Conservation (phyloP, 108 stramenopile species). For the Asterionellopsis glacialis region DNA sequence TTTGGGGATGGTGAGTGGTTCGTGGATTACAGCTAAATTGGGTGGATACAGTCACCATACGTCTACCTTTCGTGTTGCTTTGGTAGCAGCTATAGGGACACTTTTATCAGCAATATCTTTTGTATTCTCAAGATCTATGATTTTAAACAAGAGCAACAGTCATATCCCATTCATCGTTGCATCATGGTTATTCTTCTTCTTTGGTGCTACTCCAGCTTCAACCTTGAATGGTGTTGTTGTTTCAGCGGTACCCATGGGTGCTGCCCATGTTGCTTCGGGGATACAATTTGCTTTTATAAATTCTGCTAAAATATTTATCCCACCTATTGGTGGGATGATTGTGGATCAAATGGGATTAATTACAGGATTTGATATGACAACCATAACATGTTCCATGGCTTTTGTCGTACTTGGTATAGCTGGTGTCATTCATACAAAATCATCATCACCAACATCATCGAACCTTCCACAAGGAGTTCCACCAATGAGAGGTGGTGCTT, state of each 20-base stretch:
- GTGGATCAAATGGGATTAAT: constrained; percentile 4
- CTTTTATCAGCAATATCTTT: too few relatives aligned
- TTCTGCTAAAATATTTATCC: constrained; percentile 7
- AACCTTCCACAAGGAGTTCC: too few relatives aligned
- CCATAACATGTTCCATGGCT: background rate
- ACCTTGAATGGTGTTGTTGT: constrained; percentile 10
- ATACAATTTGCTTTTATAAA: constrained; percentile 11
- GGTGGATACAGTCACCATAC: too few relatives aligned
- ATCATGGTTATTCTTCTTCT: too few relatives aligned
- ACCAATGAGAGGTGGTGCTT: too few relatives aligned
- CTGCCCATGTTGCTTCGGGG: constrained; percentile 2
- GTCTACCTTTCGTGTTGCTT: too few relatives aligned
- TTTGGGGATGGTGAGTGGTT: too few relatives aligned
- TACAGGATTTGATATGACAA: background rate
- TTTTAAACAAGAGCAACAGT: too few relatives aligned
- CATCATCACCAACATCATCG: too few relatives aligned
- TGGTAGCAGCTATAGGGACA: too few relatives aligned
- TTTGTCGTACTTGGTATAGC: background rate
- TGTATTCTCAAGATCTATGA: too few relatives aligned
- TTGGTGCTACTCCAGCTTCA: background rate
- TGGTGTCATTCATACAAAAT: background rate
- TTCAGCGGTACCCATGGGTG: background rate
- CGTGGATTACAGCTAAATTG: background rate
- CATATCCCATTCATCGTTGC: too few relatives aligned
- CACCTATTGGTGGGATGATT: constrained; percentile 8